A percentile compares a stretch with the other conserved stretches of the same genome.
These are phyloP conservation scores for Daedalea quercina DNA, from an alignment of 768 basidiomycete genomes.

Conservation along the genomic window DNA sequence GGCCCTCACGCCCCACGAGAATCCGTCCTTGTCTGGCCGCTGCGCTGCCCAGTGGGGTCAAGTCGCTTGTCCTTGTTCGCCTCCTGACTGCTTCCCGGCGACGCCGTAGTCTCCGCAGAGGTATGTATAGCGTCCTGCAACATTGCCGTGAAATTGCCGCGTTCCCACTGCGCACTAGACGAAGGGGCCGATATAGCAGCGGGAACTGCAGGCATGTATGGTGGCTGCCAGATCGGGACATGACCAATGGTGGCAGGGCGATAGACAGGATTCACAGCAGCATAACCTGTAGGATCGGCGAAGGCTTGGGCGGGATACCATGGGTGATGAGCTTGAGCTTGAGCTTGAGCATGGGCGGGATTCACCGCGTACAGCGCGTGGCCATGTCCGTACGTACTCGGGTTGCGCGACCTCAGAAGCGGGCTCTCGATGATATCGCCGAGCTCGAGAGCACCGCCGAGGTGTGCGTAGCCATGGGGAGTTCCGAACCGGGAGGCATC, in stretches of 20 bases:
- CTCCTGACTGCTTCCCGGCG: too few species aligned
- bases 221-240: neutral
- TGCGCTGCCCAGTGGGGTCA: too few species aligned
- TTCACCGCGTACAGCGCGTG: neutral
- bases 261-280: neutral
- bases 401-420: conserved; percentile 11
- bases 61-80: too few species aligned
- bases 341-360: neutral
- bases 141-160: neutral
- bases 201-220: neutral
- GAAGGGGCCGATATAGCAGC: too few species aligned
- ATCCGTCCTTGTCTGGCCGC: too few species aligned
- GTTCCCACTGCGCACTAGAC: neutral
- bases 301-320: neutral
- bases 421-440: conserved; percentile 19
- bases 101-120: too few species aligned
- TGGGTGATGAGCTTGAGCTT: too few species aligned
- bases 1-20: too few species aligned
- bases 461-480: neutral
- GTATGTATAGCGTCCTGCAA: neutral
- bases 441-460: conserved; percentile 10
- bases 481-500: conserved; percentile 2
- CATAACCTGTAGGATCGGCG: too few species aligned
- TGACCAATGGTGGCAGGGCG: neutral
- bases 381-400: neutral